Percentiles rank a stretch among this genome's conserved stretches.
phyloP scores from a whole-genome alignment of 2,329 filamentous ascomycete genomes.

The Monosporascus cannonballus region DNA sequence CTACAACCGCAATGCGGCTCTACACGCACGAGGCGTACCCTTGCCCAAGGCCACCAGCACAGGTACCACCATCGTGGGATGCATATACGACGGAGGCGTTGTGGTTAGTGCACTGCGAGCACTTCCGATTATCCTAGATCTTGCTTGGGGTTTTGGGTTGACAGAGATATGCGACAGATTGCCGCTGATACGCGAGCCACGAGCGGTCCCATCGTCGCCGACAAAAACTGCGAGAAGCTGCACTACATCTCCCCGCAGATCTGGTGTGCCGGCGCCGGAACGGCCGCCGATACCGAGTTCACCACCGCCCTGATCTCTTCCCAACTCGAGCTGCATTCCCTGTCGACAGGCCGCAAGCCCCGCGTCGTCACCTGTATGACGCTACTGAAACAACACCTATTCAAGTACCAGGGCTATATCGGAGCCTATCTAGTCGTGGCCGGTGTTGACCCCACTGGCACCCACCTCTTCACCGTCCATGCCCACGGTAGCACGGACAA shows the following conservation, averaged over 20 bases:
- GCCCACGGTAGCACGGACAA: constrained; percentile 98
- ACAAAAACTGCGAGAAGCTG: constrained; percentile 99
- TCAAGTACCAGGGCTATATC: constrained; percentile 96
- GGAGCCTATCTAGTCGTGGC: constrained; percentile 97
- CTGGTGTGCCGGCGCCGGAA: constrained; percentile 98
- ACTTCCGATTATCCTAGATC: no score
- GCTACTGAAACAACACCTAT: constrained; percentile 98
- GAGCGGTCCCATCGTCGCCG: constrained; percentile 94
- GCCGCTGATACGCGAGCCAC: constrained; percentile 97
- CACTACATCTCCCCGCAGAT: constrained; percentile 99
- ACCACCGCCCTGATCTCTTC: constrained; percentile 98
- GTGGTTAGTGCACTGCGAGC: constrained; percentile 55
- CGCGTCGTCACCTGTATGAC: constrained; percentile 99
- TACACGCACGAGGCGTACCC: constrained; percentile 89
- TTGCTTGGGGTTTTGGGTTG: constrained; percentile 1
- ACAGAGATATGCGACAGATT: constrained; percentile 51
- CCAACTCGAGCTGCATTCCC: constrained; percentile 93
- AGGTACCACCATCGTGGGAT: constrained; percentile 97
- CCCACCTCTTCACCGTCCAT: constrained; percentile 95
- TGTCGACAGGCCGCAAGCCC: constrained; percentile 93
- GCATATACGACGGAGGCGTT: constrained; percentile 91
- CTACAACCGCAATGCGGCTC: constrained; percentile 96
- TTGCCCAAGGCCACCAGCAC: constrained; percentile 97
- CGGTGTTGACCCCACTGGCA: constrained; percentile 91
- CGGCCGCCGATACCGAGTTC: constrained; percentile 97